Evolutionary conservation across 1,284 basidiomycete genomes (phyloP).

Genomic region (Trichosporon coremiiforme): DNA sequence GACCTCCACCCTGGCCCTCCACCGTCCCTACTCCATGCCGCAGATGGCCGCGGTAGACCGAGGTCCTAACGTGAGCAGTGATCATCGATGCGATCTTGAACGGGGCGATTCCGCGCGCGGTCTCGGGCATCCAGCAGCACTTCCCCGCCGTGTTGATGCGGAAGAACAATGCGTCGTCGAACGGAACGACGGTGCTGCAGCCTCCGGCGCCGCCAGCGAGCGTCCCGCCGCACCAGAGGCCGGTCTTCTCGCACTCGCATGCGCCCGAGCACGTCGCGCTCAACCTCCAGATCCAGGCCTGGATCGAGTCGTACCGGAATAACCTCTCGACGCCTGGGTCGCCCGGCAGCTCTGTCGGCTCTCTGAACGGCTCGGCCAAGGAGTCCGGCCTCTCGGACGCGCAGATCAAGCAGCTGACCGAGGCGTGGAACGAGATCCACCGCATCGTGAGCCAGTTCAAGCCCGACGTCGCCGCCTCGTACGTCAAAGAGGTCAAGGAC

Average conservation of each 20-base stretch:
- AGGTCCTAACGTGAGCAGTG: conserved; percentile 28
- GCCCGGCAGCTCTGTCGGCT: conserved; percentile 26
- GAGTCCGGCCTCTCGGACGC: conserved; percentile 28
- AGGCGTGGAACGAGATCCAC: conserved; percentile 32
- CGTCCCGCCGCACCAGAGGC: conserved; percentile 31
- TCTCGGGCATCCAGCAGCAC: conserved; percentile 43
- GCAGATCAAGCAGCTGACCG: conserved; percentile 40
- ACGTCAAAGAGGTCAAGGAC: conserved; percentile 53
- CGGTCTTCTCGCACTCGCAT: conserved; percentile 38
- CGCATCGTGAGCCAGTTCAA: conserved; percentile 37
- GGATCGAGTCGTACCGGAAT: conserved; percentile 45
- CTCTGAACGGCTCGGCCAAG: conserved; percentile 14
- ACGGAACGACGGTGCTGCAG: conserved; percentile 11
- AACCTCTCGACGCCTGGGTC: conserved; percentile 38
- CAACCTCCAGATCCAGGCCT: conserved; percentile 54
- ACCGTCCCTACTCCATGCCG: neutral
- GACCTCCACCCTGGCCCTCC: conserved; percentile 1
- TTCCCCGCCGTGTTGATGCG: conserved; percentile 42
- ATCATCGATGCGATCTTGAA: conserved; percentile 50
- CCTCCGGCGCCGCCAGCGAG: neutral
- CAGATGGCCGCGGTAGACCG: neutral
- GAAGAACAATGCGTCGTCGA: neutral
- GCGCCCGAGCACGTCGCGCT: conserved; percentile 48
- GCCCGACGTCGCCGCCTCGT: conserved; percentile 45
- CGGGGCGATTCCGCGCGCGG: conserved; percentile 46